These are phyloP conservation scores for Coccomyxa sp. DNA, from an alignment of 139 green algal genomes.

Conservation along the genomic window DNA sequence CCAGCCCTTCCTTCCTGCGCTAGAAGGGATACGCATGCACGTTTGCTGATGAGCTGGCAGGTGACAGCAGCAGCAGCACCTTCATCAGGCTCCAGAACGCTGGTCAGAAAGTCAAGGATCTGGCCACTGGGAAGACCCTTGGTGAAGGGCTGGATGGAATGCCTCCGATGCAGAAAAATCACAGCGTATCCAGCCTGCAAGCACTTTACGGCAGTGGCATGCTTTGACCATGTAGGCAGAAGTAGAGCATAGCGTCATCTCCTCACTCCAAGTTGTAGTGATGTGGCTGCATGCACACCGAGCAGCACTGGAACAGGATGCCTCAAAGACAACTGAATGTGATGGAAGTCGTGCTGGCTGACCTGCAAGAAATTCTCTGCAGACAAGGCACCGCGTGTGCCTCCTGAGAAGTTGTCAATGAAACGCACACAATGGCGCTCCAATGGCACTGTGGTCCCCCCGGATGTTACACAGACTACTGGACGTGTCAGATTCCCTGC, in stretches of 20 bases:
- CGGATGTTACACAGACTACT: conserved; percentile 80
- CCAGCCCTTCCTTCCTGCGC: no score
- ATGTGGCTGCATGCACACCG: neutral
- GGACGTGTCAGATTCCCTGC: conserved; percentile 13
- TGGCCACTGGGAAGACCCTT: conserved; percentile 42
- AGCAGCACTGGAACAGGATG: neutral
- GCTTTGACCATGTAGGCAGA: no score
- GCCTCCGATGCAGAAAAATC: conserved; percentile 81
- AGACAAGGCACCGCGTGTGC: conserved; percentile 82
- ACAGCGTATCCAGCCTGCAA: conserved; percentile 84
- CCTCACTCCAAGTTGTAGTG: neutral
- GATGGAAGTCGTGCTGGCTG: neutral
- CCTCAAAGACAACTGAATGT: neutral
- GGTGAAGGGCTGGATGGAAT: conserved; percentile 84
- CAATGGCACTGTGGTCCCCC: conserved; percentile 94
- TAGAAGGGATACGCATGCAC: no score
- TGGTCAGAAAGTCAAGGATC: conserved; percentile 29
- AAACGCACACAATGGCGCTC: conserved; percentile 93
- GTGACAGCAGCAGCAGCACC: no score
- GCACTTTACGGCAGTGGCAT: no score
- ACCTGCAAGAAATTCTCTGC: conserved; percentile 80
- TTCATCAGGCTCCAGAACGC: conserved; percentile 24
- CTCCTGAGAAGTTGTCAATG: conserved; percentile 97
- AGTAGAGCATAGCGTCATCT: neutral
- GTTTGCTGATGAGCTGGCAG: no score